These are phyloP conservation scores for Lentinula sp. DNA, from an alignment of 768 basidiomycete species.

Conservation along the genomic window DNA sequence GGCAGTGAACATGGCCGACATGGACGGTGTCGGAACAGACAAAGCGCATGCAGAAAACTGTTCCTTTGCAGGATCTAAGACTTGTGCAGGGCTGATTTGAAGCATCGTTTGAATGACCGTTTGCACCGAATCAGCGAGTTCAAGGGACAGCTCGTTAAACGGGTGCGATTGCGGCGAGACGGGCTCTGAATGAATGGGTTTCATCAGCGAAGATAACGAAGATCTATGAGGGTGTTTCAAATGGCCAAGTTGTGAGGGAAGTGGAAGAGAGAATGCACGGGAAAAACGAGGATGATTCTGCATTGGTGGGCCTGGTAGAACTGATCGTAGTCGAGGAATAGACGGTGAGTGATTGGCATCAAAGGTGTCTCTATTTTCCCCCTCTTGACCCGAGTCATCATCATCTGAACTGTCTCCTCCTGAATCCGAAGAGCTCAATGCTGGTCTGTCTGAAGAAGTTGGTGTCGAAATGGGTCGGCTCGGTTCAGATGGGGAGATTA, in stretches of 20 bases:
- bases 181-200: conserved; percentile 14
- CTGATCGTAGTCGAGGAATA: neutral
- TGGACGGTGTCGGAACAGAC: conserved; percentile 79
- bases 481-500: conserved; percentile 42
- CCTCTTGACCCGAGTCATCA: conserved; percentile 26
- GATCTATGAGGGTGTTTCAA: conserved; percentile 62
- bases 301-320: neutral
- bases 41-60: conserved; percentile 88
- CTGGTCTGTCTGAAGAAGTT: conserved; percentile 29
- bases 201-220: conserved; percentile 9
- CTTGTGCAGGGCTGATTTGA: conserved; percentile 83
- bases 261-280: conserved; percentile 74
- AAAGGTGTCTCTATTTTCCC: conserved; percentile 16
- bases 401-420: conserved; percentile 44
- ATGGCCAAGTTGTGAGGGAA: conserved; percentile 72
- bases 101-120: conserved; percentile 88
- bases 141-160: conserved; percentile 70
- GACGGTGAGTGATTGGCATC: conserved; percentile 10
- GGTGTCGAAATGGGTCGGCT: conserved; percentile 33
- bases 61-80: conserved; percentile 90
- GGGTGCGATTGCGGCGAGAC: conserved; percentile 27
- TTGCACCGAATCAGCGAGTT: conserved; percentile 89
- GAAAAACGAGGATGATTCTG: conserved; percentile 50
- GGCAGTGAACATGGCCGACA: conserved; percentile 83
- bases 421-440: conserved; percentile 40